Conservation (phyloP, 108 stramenopile genomes). For the Ochromonas danica region DNA sequence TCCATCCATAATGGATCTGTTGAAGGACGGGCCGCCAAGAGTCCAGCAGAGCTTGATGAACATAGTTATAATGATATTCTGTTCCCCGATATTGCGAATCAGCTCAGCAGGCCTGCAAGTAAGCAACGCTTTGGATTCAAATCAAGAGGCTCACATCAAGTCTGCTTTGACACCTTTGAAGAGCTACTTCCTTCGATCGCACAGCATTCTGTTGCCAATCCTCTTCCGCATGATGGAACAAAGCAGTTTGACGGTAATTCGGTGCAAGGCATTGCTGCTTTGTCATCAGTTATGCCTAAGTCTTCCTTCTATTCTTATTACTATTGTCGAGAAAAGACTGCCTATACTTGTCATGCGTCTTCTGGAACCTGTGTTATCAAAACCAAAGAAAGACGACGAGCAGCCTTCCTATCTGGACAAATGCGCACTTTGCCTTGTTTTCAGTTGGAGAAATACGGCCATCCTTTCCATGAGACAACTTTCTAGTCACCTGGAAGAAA, state of each 20-base stretch:
- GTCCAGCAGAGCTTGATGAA: conserved; percentile 19
- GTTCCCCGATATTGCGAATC: background rate
- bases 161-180: background rate
- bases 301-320: background rate
- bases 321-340: background rate
- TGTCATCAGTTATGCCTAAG: background rate
- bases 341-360: background rate
- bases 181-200: background rate
- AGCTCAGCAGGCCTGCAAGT: background rate
- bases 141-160: background rate
- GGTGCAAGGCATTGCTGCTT: background rate
- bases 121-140: background rate
- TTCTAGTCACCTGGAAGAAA: no score
- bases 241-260: background rate
- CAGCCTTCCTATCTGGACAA: no score
- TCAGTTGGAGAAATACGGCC: no score
- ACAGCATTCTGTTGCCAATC: background rate
- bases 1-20: background rate
- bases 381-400: no score
- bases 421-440: no score
- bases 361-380: background rate
- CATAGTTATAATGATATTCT: conserved; percentile 20
- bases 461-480: no score
- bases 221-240: conserved; percentile 25
- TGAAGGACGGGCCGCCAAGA: conserved; percentile 11